phyloP scores from a whole-genome alignment of 2,329 filamentous ascomycete genomes.

The Colletotrichum cuscutae region DNA sequence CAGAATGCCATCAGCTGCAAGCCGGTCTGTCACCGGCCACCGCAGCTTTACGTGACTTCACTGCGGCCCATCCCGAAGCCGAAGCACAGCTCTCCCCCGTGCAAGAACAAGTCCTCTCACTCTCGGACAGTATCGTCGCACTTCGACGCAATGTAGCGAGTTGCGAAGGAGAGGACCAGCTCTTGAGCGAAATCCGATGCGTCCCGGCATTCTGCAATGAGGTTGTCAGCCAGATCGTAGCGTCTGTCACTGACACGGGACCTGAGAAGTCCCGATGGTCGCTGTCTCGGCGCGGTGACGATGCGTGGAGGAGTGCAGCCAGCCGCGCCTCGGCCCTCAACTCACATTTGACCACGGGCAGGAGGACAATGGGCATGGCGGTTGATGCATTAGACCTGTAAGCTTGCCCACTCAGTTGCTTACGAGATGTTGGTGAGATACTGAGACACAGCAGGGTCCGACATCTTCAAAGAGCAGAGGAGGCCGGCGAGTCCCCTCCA shows the following conservation, averaged over 20 bases:
- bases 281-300: not conserved
- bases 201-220: slow-evolving; percentile 3
- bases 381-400: slow-evolving; percentile 15
- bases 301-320: not conserved
- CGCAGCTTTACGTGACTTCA: not conserved
- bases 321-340: not conserved
- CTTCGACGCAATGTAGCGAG: slow-evolving; percentile 1
- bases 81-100: slow-evolving; percentile 9
- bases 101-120: not conserved
- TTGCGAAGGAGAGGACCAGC: not conserved
- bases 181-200: not conserved
- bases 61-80: not conserved
- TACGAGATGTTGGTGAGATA: no score
- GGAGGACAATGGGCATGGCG: slow-evolving; percentile 6
- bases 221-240: not conserved
- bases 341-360: not conserved
- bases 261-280: not conserved
- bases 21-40: not conserved
- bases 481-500: slow-evolving; percentile 25
- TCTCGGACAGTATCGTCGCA: not conserved
- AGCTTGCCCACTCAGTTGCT: not conserved
- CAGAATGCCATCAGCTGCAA: slow-evolving; percentile 13
- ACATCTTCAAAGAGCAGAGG: slow-evolving; percentile 10
- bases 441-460: not conserved
- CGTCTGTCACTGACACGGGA: not conserved